Base-by-base conservation (phyloP, 108 stramenopile genomes). In the Schizochytrium sp. region DNA sequence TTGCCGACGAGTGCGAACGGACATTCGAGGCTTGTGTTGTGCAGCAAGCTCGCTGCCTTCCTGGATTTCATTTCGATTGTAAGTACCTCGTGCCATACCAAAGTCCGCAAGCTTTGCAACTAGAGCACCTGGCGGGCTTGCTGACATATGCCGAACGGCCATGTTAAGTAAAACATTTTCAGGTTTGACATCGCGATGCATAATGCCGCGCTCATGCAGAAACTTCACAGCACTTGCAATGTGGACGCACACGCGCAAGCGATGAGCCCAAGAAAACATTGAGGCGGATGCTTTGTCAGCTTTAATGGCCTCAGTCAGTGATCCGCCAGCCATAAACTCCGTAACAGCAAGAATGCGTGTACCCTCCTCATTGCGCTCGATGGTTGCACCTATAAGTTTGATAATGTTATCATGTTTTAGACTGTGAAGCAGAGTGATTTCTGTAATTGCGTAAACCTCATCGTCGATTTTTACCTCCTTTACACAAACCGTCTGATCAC, bases 131-230 rank as follows among this genome's bases (percentile, higher is more conserved):
- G 69, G 76, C 90, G 64, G 44, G 19, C 40, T 7, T 10, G 42
- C 42, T 38, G 42, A 44, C 64, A 69, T 69, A 8, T 69, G 42
- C 12, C 10, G 10, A 38, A 44, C 87, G 19, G 64, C 17, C 50
- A 61, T 41, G 38, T 88, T 87, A 17, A 90, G 28, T 40, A 90
- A 3, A 0, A 88, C 72, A 46, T 90, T 90, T 0, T 89, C 88
- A 1, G 72, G 17, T 56, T 90, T 90, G 19, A 90, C 72, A 59
- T 90, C 90, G 3, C 90, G 44, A 38, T 90, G 90, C 40, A 90
- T 61, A 15, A 90, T 46, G 8, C 87, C 69, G 38, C 44, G 58
- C n/a, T 50, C n/a, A 38, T 90, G 90, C 60, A 90, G 49, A n/a
- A 55, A 88, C 42, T 40, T 50, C 28, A 90, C 46, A 3, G 60